A percentile compares a stretch with the other conserved stretches of the same genome.
phyloP scores from a whole-genome alignment of 345 rosid species.

The Brassica rapa region DNA sequence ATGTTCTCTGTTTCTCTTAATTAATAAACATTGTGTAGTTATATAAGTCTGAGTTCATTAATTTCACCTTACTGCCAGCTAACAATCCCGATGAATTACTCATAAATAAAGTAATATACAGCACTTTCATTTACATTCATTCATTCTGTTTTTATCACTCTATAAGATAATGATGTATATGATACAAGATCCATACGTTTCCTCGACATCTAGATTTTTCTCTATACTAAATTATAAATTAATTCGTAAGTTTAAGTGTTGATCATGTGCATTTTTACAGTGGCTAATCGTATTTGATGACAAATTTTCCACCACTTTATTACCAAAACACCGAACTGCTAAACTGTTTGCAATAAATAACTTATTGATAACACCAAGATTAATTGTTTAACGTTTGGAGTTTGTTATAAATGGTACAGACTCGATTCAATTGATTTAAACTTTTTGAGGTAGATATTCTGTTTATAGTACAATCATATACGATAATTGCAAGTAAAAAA shows the following conservation, averaged over 20 bases:
- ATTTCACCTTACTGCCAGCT: conserved; percentile 46
- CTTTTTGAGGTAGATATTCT: background rate
- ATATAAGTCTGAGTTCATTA: conserved; percentile 38
- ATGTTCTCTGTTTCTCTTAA: conserved; percentile 31
- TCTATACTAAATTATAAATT: background rate
- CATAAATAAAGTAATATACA: conserved; percentile 25
- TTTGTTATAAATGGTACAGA: background rate
- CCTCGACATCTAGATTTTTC: conserved; percentile 14
- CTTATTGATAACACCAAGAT: background rate
- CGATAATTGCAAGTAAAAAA: background rate
- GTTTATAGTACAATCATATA: background rate
- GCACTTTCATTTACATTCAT: conserved; percentile 20
- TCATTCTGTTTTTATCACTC: conserved; percentile 4
- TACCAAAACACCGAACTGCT: background rate
- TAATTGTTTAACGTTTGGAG: background rate
- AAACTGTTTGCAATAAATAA: background rate
- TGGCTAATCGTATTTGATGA: background rate
- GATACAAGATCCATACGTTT: conserved; percentile 22
- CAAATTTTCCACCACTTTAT: background rate
- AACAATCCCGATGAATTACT: conserved; percentile 44
- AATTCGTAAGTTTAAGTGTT: background rate
- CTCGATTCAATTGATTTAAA: background rate
- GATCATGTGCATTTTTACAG: background rate
- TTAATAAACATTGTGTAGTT: conserved; percentile 23
- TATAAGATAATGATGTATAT: conserved; percentile 24